Conservation (phyloP, 179 eudicot genomes). For the Spergularia azorica region DNA sequence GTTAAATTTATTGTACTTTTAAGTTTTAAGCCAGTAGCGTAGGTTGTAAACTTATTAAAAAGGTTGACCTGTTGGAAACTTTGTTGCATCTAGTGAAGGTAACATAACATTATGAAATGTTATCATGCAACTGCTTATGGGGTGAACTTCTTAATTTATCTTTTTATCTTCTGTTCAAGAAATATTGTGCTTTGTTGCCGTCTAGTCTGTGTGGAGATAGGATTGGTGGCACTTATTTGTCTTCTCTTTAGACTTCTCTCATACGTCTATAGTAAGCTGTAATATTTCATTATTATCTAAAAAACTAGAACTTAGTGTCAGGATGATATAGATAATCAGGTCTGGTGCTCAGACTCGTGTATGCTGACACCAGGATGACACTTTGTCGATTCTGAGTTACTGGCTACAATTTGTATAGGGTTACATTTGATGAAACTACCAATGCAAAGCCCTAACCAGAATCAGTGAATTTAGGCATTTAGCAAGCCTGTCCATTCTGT, state of each 20-base stretch:
- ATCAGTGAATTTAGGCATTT: background rate
- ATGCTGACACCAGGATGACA: no score
- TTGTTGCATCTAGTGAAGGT: background rate
- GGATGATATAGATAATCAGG: background rate
- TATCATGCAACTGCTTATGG: background rate
- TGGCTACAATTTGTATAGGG: no score
- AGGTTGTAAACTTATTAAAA: background rate
- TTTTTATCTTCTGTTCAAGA: background rate
- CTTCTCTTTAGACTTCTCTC: background rate
- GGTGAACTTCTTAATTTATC: background rate
- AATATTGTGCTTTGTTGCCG: background rate
- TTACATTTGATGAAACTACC: no score
- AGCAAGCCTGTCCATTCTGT: background rate
- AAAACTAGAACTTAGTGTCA: background rate
- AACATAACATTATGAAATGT: no score
- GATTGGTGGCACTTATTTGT: background rate
- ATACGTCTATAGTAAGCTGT: background rate
- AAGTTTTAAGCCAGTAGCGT: background rate
- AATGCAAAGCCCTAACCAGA: no score
- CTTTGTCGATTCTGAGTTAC: no score
- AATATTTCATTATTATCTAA: background rate
- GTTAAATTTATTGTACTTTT: background rate
- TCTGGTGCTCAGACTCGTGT: no score
- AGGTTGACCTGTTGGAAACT: background rate
- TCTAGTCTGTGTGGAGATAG: background rate